Conservation (phyloP, 148 eudicot species). For the Nepenthes gracilis region DNA sequence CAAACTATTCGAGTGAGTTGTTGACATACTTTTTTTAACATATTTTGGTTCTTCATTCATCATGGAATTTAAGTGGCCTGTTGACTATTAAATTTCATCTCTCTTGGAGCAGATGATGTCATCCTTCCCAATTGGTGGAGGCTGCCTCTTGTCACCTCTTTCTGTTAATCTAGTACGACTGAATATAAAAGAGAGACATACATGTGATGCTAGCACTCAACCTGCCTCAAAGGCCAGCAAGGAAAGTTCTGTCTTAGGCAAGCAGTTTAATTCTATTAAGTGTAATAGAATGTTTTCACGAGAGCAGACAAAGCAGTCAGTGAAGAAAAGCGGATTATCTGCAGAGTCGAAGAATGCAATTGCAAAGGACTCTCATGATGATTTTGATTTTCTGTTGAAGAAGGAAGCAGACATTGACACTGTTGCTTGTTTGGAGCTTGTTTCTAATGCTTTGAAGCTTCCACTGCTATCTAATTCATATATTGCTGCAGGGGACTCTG, state of each 20-base stretch:
- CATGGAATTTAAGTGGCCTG: not conserved
- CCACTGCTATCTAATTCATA: slow-evolving; percentile 53
- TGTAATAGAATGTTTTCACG: slow-evolving; percentile 18
- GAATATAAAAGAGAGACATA: slow-evolving; percentile 29
- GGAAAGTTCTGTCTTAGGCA: slow-evolving; percentile 18
- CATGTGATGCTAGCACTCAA: slow-evolving; percentile 10
- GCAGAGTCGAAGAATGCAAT: slow-evolving; percentile 19
- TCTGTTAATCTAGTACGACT: slow-evolving; percentile 38
- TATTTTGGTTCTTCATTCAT: not conserved
- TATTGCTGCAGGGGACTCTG: slow-evolving; percentile 11
- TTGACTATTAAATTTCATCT: not conserved
- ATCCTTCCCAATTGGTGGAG: slow-evolving; percentile 39
- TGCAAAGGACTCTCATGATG: slow-evolving; percentile 8
- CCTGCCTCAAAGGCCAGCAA: slow-evolving; percentile 26
- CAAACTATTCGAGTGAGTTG: slow-evolving; percentile 66
- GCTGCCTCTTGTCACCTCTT: slow-evolving; percentile 68
- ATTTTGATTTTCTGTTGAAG: slow-evolving; percentile 15
- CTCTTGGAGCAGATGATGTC: slow-evolving; percentile 71
- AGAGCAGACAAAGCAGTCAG: slow-evolving; percentile 26
- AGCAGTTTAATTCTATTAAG: slow-evolving; percentile 17
- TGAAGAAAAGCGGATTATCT: slow-evolving; percentile 13
- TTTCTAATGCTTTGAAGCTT: slow-evolving; percentile 62
- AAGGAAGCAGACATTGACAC: slow-evolving; percentile 40
- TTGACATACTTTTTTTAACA: slow-evolving; percentile 2
- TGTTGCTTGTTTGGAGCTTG: slow-evolving; percentile 51